Evolutionary conservation across 2,329 filamentous ascomycete species (phyloP).

Genomic region (Esteya vermicola): DNA sequence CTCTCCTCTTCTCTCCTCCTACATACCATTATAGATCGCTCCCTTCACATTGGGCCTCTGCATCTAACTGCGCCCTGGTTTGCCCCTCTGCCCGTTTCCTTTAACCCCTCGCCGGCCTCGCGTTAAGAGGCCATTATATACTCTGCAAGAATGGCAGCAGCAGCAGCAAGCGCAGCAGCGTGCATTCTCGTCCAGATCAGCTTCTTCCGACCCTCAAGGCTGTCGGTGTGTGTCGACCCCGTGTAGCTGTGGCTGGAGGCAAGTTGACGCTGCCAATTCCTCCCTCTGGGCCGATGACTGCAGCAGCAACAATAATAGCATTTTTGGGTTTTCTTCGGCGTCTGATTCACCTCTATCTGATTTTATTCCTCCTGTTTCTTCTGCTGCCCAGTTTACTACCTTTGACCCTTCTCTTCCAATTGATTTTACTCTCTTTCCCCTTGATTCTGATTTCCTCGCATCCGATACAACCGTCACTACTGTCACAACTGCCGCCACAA

Average conservation of each 20-base stretch:
- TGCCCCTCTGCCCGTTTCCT: not conserved
- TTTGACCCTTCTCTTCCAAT: too few species aligned
- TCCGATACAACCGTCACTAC: not conserved
- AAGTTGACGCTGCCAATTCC: not conserved
- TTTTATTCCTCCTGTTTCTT: not conserved
- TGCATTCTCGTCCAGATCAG: not conserved
- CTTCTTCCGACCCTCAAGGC: constrained; percentile 6
- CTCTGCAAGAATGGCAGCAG: constrained; percentile 12
- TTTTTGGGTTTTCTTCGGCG: not conserved
- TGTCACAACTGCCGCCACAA: not conserved
- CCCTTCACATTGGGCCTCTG: not conserved
- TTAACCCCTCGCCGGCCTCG: constrained; percentile 1
- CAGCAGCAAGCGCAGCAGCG: constrained; percentile 1
- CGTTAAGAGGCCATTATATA: constrained; percentile 7
- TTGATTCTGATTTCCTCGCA: not conserved
- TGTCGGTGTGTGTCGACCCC: constrained; percentile 4
- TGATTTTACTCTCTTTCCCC: not conserved
- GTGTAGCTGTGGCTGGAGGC: constrained; percentile 1
- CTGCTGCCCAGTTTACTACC: too few species aligned
- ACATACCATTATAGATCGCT: not conserved
- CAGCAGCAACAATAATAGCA: not conserved
- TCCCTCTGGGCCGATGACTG: not conserved
- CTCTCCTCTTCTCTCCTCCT: not conserved
- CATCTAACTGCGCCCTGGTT: too few species aligned
- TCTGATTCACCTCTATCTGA: not conserved